Conservation (phyloP, 2,329 filamentous ascomycete species). For the Cryphonectria nitschkei region DNA sequence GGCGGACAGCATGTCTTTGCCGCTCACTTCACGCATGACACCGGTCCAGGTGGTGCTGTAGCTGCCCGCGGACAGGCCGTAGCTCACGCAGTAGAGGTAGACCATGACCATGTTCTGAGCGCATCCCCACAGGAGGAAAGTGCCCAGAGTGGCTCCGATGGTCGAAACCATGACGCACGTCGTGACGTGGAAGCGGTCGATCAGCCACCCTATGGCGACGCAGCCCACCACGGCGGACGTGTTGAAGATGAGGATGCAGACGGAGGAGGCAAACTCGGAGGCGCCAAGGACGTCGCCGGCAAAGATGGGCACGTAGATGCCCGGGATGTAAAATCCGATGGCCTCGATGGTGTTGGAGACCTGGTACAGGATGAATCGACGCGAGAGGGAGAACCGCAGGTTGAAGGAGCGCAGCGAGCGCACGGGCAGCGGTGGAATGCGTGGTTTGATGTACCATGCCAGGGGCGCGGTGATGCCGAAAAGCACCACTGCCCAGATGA, state of each 20-base stretch:
- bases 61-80: conserved; percentile 67
- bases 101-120: conserved; percentile 56
- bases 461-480: conserved; percentile 58
- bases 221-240: conserved; percentile 62
- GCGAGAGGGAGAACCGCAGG: conserved; percentile 54
- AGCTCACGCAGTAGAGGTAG: conserved; percentile 63
- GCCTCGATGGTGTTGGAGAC: conserved; percentile 61
- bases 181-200: conserved; percentile 57
- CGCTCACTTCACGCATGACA: conserved; percentile 51
- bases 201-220: conserved; percentile 60
- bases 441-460: conserved; percentile 60
- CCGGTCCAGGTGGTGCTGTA: conserved; percentile 67
- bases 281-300: conserved; percentile 52
- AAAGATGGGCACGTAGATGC: conserved; percentile 64
- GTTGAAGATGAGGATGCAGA: conserved; percentile 63
- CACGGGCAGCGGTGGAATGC: conserved; percentile 50
- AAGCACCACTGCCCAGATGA: conserved; percentile 55
- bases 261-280: conserved; percentile 53
- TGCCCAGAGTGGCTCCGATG: conserved; percentile 57
- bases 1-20: conserved; percentile 27
- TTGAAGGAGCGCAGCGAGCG: conserved; percentile 45
- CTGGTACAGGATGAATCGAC: conserved; percentile 61
- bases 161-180: conserved; percentile 62
- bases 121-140: conserved; percentile 65
- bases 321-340: conserved; percentile 65